phyloP scores from a whole-genome alignment of 495 filamentous ascomycete species.

The Penicillium robsamsonii region DNA sequence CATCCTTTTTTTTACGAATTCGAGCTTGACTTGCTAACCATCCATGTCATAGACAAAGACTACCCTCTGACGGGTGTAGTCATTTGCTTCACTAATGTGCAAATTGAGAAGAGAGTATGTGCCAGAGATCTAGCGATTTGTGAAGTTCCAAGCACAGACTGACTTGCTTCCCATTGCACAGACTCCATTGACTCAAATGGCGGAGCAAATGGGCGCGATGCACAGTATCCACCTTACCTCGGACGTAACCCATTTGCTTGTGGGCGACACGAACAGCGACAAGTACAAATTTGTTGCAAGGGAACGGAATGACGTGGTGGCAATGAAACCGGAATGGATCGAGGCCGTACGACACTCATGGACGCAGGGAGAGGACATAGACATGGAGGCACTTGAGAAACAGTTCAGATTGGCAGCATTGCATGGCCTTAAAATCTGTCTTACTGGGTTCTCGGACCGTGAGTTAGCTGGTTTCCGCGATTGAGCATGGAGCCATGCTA shows the following conservation, averaged over 20 bases:
- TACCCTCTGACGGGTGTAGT: slow-evolving; percentile 76
- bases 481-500: slow-evolving; percentile 8
- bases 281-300: slow-evolving; percentile 96
- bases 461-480: slow-evolving; percentile 30
- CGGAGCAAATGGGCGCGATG: slow-evolving; percentile 77
- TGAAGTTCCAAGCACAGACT: slow-evolving; percentile 9
- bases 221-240: slow-evolving; percentile 90
- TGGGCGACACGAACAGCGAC: slow-evolving; percentile 79
- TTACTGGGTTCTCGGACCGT: slow-evolving; percentile 90
- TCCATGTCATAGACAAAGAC: slow-evolving; percentile 42
- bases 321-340: slow-evolving; percentile 77
- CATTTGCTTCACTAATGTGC: slow-evolving; percentile 87
- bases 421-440: slow-evolving; percentile 67
- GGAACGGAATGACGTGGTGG: slow-evolving; percentile 78
- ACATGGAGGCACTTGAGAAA: slow-evolving; percentile 64
- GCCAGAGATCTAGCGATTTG: background rate
- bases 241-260: slow-evolving; percentile 91
- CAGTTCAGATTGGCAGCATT: slow-evolving; percentile 61
- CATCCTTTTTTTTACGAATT: background rate
- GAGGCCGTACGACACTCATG: slow-evolving; percentile 77
- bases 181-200: slow-evolving; percentile 67
- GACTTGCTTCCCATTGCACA: slow-evolving; percentile 33
- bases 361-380: slow-evolving; percentile 77
- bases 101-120: slow-evolving; percentile 76
- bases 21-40: slow-evolving; percentile 10